Evolutionary conservation across 768 basidiomycete genomes (phyloP).

Genomic region (Leucosporidium scottii): DNA sequence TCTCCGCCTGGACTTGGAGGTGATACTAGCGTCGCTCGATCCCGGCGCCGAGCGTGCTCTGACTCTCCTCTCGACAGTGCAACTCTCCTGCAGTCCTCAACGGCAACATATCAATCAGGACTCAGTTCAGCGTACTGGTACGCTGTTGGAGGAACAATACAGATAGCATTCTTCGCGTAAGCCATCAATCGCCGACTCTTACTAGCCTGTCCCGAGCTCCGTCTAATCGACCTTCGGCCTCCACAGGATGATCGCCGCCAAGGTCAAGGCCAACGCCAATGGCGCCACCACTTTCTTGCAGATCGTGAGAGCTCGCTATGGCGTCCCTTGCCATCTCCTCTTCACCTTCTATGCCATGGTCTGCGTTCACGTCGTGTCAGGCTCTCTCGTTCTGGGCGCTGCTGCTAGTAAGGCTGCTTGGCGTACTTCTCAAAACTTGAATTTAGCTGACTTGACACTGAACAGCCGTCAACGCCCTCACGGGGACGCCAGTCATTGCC

Average conservation of each 20-base stretch:
- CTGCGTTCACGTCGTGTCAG: conserved; percentile 83
- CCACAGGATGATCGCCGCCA: conserved; percentile 63
- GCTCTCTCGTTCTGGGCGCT: conserved; percentile 53
- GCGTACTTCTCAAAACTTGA: no score
- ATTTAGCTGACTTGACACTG: no score
- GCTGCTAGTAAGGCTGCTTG: conserved; percentile 63
- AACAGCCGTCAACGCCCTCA: conserved; percentile 78
- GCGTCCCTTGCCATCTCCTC: conserved; percentile 64
- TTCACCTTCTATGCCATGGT: conserved; percentile 88
- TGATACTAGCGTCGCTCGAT: conserved; percentile 32
- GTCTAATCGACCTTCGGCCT: background rate
- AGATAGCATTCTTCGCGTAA: conserved; percentile 68
- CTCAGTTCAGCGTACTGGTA: conserved; percentile 60
- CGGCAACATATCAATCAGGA: conserved; percentile 77
- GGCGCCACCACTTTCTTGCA: conserved; percentile 78
- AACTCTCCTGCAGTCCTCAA: conserved; percentile 62
- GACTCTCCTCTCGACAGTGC: conserved; percentile 1
- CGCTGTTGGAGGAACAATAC: conserved; percentile 58
- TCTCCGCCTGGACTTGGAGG: conserved; percentile 20
- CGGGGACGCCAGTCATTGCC: conserved; percentile 73
- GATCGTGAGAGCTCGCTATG: conserved; percentile 51
- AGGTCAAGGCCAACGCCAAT: conserved; percentile 74
- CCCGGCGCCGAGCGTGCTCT: conserved; percentile 25
- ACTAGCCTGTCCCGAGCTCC: no score
- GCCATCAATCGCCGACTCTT: no score